Evolutionary conservation across 2,329 filamentous ascomycete genomes (phyloP).

Genomic region (Hypoxylon sp.): DNA sequence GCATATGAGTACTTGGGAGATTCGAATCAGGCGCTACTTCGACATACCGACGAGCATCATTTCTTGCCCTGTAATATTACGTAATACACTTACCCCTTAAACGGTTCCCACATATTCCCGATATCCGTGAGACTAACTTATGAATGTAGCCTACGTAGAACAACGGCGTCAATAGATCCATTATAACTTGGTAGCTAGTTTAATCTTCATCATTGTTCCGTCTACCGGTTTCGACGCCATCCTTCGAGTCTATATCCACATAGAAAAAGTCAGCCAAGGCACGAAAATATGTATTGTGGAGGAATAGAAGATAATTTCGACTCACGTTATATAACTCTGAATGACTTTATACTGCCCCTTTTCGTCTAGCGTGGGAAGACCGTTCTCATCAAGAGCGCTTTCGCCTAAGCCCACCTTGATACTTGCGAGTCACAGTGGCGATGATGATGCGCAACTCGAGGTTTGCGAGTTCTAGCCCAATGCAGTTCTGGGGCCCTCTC

Average conservation of each 20-base stretch:
- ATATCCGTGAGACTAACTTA: too few species aligned
- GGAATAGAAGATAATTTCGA: neutral
- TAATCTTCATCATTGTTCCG: too few species aligned
- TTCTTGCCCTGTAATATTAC: too few species aligned
- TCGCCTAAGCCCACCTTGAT: conserved; percentile 54
- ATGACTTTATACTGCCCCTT: conserved; percentile 29
- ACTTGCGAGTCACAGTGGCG: conserved; percentile 50
- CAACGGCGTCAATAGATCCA: too few species aligned
- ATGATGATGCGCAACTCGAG: conserved; percentile 54
- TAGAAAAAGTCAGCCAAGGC: neutral
- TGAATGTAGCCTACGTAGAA: too few species aligned
- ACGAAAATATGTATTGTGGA: neutral
- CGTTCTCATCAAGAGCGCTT: conserved; percentile 33
- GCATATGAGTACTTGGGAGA: too few species aligned
- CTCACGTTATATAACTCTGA: conserved; percentile 39
- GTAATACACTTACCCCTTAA: too few species aligned
- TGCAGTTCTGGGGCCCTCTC: conserved; percentile 58
- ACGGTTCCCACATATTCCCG: too few species aligned
- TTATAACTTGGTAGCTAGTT: too few species aligned
- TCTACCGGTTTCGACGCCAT: conserved; percentile 26
- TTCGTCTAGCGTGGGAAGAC: conserved; percentile 23
- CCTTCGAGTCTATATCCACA: conserved; percentile 36
- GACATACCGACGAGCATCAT: too few species aligned
- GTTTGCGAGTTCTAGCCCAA: conserved; percentile 68
- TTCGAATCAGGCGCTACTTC: too few species aligned